Evolutionary conservation across 2,329 filamentous ascomycete genomes (phyloP), one percentile per base, ranked within the genome.

Genomic region (Myotisia sp.): DNA sequence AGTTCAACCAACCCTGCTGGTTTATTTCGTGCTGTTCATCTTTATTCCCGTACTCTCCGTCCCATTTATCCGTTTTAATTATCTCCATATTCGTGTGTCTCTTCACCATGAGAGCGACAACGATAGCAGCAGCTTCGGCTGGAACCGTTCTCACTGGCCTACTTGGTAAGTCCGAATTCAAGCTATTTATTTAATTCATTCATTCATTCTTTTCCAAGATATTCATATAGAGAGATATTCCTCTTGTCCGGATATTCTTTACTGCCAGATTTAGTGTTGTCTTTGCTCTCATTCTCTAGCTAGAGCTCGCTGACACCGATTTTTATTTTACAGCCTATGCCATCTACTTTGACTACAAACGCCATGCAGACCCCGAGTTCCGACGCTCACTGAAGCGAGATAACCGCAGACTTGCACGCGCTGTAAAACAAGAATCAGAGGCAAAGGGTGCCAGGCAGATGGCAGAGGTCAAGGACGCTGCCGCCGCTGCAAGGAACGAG

Each of bases 401-500:
- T 45, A 64, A 64, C 46, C 58, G 59, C 40, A 53, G 57, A 36
- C 50, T 65, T 43, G 63, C 60, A 30, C 53, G 60, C 38, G 56
- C 53, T 41, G 62, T 60, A 36, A 65, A 63, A 44, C 61, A 66
- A 47, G 60, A 65, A 46, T 58, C 50, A 7, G 63, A 63, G 44
- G 58, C 56, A 33, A 54, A 63, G 34, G 62, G 60, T 26, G 60
- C 58, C 29, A 50, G 52, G 41, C 57, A 64, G 42, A 75, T 55
- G 53, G 70, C 81, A 57, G 65, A 69, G 48, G 81, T 98, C 63
- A 79, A 78, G 60, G 60, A 62, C 37, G 75, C 73, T 34, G 79
- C 95, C 31, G 75, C 84, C 48, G 71, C 79, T 49, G 84, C 86
- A 48, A 82, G 85, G 64, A 79, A 81, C 38, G 85, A 92, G 59